Percentiles rank a stretch among this genome's conserved stretches.
Evolutionary conservation across 192 early-diverging fungal genomes (phyloP).

Genomic region (Linnemannia exigua): DNA sequence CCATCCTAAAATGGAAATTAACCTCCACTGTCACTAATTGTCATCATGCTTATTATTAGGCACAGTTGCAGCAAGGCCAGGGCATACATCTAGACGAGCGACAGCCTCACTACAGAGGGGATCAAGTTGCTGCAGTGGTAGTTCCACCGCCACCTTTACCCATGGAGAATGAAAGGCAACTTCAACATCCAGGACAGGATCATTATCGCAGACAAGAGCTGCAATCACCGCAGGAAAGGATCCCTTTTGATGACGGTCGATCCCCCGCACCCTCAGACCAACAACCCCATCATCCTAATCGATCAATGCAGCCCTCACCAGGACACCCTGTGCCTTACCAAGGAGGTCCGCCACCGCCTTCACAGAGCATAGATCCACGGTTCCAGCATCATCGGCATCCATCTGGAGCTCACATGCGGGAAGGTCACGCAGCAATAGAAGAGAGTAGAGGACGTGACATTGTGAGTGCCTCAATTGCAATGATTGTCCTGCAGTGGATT

Average conservation of each 20-base stretch:
- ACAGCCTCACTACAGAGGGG: constrained; percentile 18
- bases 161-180: background rate
- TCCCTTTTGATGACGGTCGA: background rate
- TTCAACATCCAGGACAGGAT: constrained; percentile 2
- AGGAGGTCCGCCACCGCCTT: background rate
- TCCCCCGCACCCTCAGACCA: background rate
- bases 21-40: background rate
- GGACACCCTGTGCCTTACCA: constrained; percentile 8
- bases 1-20: constrained; percentile 1
- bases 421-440: background rate
- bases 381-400: constrained; percentile 20
- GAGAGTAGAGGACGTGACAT: constrained; percentile 5
- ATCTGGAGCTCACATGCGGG: constrained; percentile 1
- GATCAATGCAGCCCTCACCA: constrained; percentile 2
- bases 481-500: background rate
- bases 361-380: background rate
- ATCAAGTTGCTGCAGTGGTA: background rate
- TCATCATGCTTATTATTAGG: background rate
- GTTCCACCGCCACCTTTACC: background rate
- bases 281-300: constrained; percentile 3
- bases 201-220: constrained; percentile 15
- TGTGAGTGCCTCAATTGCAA: background rate
- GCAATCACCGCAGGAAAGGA: background rate
- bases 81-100: constrained; percentile 20
- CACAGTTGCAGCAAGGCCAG: background rate